These are phyloP conservation scores for Elsinoe australis DNA, from an alignment of 2,329 filamentous ascomycete genomes.

Conservation along the genomic window DNA sequence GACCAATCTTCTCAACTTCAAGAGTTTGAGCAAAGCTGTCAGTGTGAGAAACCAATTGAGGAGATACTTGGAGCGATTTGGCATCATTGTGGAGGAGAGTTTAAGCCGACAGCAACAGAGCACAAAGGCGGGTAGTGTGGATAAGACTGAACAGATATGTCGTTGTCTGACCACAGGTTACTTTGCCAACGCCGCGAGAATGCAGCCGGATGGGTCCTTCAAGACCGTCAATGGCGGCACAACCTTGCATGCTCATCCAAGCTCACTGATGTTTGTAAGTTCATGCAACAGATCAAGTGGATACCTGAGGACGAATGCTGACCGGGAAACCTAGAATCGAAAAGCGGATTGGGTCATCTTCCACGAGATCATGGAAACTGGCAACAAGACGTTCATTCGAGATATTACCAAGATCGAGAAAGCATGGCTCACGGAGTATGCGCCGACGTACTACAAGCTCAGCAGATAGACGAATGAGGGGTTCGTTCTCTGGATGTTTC, in stretches of 20 bases:
- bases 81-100: slow-evolving; percentile 60
- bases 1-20: slow-evolving; percentile 80
- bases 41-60: slow-evolving; percentile 81
- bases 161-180: slow-evolving; percentile 83
- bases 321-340: slow-evolving; percentile 52
- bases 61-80: slow-evolving; percentile 79
- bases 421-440: slow-evolving; percentile 84
- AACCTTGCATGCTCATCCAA: slow-evolving; percentile 79
- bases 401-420: slow-evolving; percentile 93
- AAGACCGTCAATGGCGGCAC: slow-evolving; percentile 73
- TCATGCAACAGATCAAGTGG: no score
- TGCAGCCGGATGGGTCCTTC: slow-evolving; percentile 90
- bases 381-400: slow-evolving; percentile 79
- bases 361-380: slow-evolving; percentile 84
- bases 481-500: slow-evolving; percentile 1
- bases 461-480: slow-evolving; percentile 23
- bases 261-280: slow-evolving; percentile 75
- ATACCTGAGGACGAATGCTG: no score
- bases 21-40: slow-evolving; percentile 70
- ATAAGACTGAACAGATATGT: slow-evolving; percentile 65
- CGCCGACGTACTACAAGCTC: slow-evolving; percentile 70
- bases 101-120: slow-evolving; percentile 34
- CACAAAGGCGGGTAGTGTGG: slow-evolving; percentile 36
- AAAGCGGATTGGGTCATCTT: slow-evolving; percentile 97
- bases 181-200: slow-evolving; percentile 86